phyloP scores from a whole-genome alignment of 805 yeast genomes.

The Suhomyces vadensis region DNA sequence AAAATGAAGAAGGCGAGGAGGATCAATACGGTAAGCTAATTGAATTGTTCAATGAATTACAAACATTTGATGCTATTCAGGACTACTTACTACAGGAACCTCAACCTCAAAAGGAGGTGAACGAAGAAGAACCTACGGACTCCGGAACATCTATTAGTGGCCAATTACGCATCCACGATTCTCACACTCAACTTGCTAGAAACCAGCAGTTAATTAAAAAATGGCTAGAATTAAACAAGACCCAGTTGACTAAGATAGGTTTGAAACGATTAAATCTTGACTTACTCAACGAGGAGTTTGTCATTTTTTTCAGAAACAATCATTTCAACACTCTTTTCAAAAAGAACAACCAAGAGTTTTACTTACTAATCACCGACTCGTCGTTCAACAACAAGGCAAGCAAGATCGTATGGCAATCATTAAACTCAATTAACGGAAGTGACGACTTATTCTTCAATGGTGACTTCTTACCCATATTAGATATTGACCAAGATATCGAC shows the following conservation, averaged over 20 bases:
- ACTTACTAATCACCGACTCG: conserved; percentile 69
- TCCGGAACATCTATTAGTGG: not conserved
- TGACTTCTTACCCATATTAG: conserved; percentile 51
- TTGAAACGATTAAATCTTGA: conserved; percentile 45
- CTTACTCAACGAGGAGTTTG: conserved; percentile 54
- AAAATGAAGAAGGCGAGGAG: conserved; percentile 3
- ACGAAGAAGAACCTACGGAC: conserved; percentile 6
- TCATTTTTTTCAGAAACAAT: conserved; percentile 84
- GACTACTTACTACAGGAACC: conserved; percentile 43
- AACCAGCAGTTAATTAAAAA: conserved; percentile 20
- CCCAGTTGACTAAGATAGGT: conserved; percentile 78
- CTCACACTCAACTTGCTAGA: conserved; percentile 8
- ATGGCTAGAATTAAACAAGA: conserved; percentile 59
- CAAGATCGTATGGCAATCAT: conserved; percentile 78
- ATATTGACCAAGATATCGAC: conserved; percentile 17
- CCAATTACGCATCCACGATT: conserved; percentile 3
- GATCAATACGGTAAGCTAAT: conserved; percentile 19
- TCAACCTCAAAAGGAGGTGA: conserved; percentile 10
- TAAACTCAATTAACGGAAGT: conserved; percentile 64
- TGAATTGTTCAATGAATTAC: conserved; percentile 22
- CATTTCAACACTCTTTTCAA: conserved; percentile 77
- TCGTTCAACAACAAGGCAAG: conserved; percentile 49
- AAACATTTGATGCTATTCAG: conserved; percentile 57
- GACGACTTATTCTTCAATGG: conserved; percentile 74
- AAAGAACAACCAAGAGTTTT: conserved; percentile 49